phyloP scores from a whole-genome alignment of 2,329 filamentous ascomycete species.

The Cercospora brassicicola region DNA sequence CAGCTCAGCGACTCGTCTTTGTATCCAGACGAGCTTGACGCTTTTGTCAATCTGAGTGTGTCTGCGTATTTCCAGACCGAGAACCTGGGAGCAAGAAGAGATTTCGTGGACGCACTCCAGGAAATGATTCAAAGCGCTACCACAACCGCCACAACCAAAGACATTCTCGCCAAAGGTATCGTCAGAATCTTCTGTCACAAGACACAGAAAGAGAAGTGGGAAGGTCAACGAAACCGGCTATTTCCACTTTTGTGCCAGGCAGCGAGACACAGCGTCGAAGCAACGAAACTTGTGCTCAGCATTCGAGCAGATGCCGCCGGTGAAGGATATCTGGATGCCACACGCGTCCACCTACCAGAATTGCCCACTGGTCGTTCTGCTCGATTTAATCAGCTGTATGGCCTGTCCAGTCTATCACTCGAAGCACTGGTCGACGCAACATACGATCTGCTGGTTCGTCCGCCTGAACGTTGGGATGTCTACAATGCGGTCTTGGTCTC shows the following conservation, averaged over 20 bases:
- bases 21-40: conserved; percentile 25
- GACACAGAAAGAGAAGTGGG: conserved; percentile 31
- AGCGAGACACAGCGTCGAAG: conserved; percentile 25
- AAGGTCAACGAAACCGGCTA: conserved; percentile 28
- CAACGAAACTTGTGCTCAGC: conserved; percentile 24
- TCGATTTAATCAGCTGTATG: conserved; percentile 18
- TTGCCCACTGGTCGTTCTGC: conserved; percentile 5
- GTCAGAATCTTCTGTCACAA: conserved; percentile 29
- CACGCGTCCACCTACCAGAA: background rate
- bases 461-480: conserved; percentile 25
- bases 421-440: conserved; percentile 24
- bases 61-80: conserved; percentile 28
- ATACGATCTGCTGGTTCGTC: conserved; percentile 20
- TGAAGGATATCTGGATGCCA: conserved; percentile 24
- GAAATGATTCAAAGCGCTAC: conserved; percentile 17
- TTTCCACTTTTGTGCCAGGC: conserved; percentile 27
- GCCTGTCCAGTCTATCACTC: conserved; percentile 22
- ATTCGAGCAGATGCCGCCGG: conserved; percentile 28
- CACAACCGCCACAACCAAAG: conserved; percentile 18
- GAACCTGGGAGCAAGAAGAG: conserved; percentile 16
- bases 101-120: conserved; percentile 25
- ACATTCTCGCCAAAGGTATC: conserved; percentile 26
- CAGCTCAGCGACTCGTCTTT: conserved; percentile 24
- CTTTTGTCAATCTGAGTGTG: conserved; percentile 25
- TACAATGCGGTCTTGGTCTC: conserved; percentile 89